Base-by-base conservation (phyloP, 2,329 filamentous ascomycete genomes). In the Claviceps digitariae region DNA sequence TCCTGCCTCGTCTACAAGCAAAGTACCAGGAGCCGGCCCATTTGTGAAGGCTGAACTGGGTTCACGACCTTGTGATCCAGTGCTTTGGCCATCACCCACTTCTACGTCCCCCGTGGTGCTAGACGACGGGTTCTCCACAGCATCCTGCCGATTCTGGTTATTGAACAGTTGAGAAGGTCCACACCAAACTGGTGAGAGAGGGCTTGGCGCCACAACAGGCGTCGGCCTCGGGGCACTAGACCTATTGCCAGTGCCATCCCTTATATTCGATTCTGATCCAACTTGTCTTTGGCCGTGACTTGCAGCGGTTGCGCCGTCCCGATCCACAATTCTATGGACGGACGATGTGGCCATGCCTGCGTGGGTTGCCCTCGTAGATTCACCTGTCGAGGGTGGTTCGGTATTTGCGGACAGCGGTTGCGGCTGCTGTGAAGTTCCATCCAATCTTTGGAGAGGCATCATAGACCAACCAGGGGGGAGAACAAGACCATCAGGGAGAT, bases 401-500 rank as follows among this genome's bases (percentile, higher is more conserved):
- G 36, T 7, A n/a, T 27, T 31, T 20, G 29, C 34, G 20, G 25
- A 34, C 17, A 20, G 56, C 57, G 12, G 61, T 56, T 51, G 61
- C 62, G 10, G 61, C 58, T 13, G 52, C 25, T 29, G 59, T 34
- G 17, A 50, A 61, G 20, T 47, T 64, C 67, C 70, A 50, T 78
- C 74, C 9, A 79, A 58, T 25, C 78, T 73, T 57, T 83, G 76
- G 2, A 86, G 69, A 25, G 82, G 82, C 47, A 84, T 67, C 41
- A 86, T 66, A 23, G 79, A 78, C 82, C 82, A 86, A 5, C 82
- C 82, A 29, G 76, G 72, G 2, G 82, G 82, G 21, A 86, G 74
- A 5, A 76, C 73, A n/a, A 86, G 72, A 6, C 82, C 82, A 52
- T 81, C 75, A 0, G 82, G 82, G 9, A 85, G 70, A 8, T 83